A percentile compares a stretch with the other conserved stretches of the same genome.
phyloP scores from a whole-genome alignment of 495 filamentous ascomycete species.

The Trypethelium eluteriae region DNA sequence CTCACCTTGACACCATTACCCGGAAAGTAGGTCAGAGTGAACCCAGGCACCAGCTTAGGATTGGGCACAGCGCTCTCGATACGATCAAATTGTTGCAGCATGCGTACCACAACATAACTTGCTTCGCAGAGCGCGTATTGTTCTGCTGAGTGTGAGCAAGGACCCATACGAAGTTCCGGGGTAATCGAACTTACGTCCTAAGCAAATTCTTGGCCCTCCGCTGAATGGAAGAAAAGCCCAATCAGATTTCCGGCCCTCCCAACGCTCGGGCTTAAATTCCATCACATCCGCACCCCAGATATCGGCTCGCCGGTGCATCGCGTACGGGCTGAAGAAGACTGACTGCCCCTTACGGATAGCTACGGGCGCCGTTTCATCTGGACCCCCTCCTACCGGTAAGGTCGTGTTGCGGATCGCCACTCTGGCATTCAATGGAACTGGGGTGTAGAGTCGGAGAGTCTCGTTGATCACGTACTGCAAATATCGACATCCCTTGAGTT shows the following conservation, averaged over 20 bases:
- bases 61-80: constrained; percentile 17
- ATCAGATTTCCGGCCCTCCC: constrained; percentile 21
- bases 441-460: constrained; percentile 24
- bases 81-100: constrained; percentile 22
- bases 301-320: constrained; percentile 26
- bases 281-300: constrained; percentile 24
- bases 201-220: constrained; percentile 25
- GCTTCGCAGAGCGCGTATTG: constrained; percentile 22
- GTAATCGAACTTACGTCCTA: constrained; percentile 20
- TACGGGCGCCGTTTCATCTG: constrained; percentile 19
- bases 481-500: constrained; percentile 21
- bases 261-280: constrained; percentile 28
- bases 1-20: constrained; percentile 22
- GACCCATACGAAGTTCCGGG: too few species aligned
- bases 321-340: constrained; percentile 19
- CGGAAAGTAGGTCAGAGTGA: constrained; percentile 22
- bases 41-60: constrained; percentile 18
- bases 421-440: constrained; percentile 23
- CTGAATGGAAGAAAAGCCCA: constrained; percentile 24
- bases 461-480: constrained; percentile 26
- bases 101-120: constrained; percentile 20
- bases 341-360: constrained; percentile 23
- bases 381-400: constrained; percentile 25
- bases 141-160: constrained; percentile 6
- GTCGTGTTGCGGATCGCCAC: constrained; percentile 19